Base-by-base conservation (phyloP, 345 rosid genomes). In the Hevea brasiliensis region DNA sequence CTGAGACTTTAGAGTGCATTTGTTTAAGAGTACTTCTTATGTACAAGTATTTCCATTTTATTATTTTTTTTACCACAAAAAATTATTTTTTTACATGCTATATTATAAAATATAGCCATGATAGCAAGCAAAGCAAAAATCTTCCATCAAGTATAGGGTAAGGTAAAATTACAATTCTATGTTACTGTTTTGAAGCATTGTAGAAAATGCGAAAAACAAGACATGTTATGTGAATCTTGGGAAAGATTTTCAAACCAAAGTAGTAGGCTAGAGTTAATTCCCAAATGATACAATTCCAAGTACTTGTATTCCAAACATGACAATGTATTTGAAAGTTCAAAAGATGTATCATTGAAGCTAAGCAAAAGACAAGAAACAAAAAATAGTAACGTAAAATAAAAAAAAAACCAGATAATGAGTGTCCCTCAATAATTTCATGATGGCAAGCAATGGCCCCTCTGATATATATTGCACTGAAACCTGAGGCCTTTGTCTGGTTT, bases 401-500 rank as follows among this genome's bases (percentile, higher is more conserved):
- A 32, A 65, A 23, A 35, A 48, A 32, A 65, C 10, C 72, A 74
- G 72, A 57, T 66, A 48, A 74, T 59, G 1, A 47, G 59, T 29
- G 77, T 23, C 37, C 51, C 57, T 73, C 81, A 76, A 74, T 79
- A 72, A 74, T 75, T 80, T 65, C 61, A 56, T 21, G 70, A 53
- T 69, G 76, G 42, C n/a, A 67, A 66, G 77, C 3, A 45, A 68
- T 67, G 76, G 79, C 74, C 81, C 81, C 74, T 37, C 44, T 64
- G 70, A 41, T 35, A 65, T 59, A 41, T 35, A 65, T 59, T 72
- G 77, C 85, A 77, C 84, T 76, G 80, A 78, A 80, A 71, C 74
- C 82, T 61, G 76, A 74, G 78, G 40, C 66, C 56, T 78, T 80
- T 85, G 88, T 78, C 88, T 72, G 40, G 70, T 80, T 75, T 74